Base-by-base conservation (phyloP, 2,329 filamentous ascomycete genomes). In the Penicillium sclerotiorum region DNA sequence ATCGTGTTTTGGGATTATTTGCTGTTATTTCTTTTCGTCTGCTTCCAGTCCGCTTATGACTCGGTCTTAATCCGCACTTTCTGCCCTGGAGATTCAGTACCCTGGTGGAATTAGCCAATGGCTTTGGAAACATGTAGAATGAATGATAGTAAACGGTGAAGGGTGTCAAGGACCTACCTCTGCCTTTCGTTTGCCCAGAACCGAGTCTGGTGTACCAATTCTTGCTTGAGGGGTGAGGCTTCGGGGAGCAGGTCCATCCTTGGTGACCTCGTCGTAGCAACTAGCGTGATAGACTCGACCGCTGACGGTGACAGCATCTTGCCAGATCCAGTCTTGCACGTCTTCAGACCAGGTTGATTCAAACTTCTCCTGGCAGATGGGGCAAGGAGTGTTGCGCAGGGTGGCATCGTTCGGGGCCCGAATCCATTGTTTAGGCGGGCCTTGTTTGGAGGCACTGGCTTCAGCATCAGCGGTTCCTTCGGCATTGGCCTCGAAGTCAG, bases 311-410 rank as follows among this genome's bases (percentile, higher is more conserved):
- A 89, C 79, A 1, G 93, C 89, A 70, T 99, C 93, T 70, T 90
- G 87, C 89, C 94, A 97, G 33, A 99, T 93, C 82, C 92, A 97
- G 65, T 99, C 93, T 71, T 97, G 91, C 15, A 88, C 89, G 55
- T 95, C 90, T 61, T 95, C 90, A 6, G 93, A 85, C 88, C 91
- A 97, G 57, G 88, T 88, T 58, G 89, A 90, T 73, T 95, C 88
- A 62, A 99, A 97, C 58, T 88, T 88, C 68, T 99, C 94, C 69
- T 96, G 92, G 69, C 94, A 97, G 60, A 99, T 95, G 2, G 91
- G 90, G 65, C 94, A 99, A 1, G 88, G 81, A 13, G 84, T 87
- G 65, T 90, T 92, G 50, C 87, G 83, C 21, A 88, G 79, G 21
- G 83, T 80, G 15, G 85, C 81, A 57, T 93, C 88, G 43, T 92